These are phyloP conservation scores for Metarhizium album DNA, from an alignment of 2,329 filamentous ascomycete genomes.

Conservation along the genomic window DNA sequence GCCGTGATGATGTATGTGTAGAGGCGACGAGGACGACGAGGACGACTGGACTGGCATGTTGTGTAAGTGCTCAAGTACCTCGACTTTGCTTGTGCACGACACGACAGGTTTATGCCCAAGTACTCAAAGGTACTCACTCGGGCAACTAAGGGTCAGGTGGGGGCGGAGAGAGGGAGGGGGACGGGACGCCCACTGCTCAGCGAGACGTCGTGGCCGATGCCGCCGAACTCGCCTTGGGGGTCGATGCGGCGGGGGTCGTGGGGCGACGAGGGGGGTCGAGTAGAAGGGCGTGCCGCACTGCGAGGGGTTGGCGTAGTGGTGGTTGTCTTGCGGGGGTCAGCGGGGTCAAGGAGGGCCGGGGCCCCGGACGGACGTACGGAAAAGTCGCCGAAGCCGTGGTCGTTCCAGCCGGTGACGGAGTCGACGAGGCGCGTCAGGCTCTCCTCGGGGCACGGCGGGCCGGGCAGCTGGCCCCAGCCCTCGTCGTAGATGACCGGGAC, in stretches of 20 bases:
- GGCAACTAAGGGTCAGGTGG: too few species aligned
- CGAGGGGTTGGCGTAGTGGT: slow-evolving; percentile 60
- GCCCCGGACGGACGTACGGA: slow-evolving; percentile 17
- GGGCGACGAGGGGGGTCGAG: slow-evolving; percentile 41
- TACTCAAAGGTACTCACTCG: too few species aligned
- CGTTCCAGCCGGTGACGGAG: slow-evolving; percentile 53
- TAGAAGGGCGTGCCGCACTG: slow-evolving; percentile 63
- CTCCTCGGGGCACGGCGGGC: slow-evolving; percentile 42
- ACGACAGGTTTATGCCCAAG: too few species aligned
- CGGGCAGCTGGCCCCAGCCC: slow-evolving; percentile 53
- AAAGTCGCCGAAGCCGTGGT: slow-evolving; percentile 58
- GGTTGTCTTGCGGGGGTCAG: slow-evolving; percentile 42
- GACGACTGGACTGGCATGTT: too few species aligned
- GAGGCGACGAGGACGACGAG: too few species aligned
- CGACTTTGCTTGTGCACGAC: too few species aligned
- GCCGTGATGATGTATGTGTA: too few species aligned
- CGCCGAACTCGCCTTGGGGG: slow-evolving; percentile 62
- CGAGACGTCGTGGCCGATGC: slow-evolving; percentile 54
- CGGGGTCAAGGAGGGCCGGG: too few species aligned
- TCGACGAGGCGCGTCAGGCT: slow-evolving; percentile 50
- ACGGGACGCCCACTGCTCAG: slow-evolving; percentile 50
- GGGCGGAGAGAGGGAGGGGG: too few species aligned
- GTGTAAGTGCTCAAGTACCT: too few species aligned
- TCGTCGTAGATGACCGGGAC: slow-evolving; percentile 65
- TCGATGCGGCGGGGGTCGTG: slow-evolving; percentile 51